Percentiles rank a stretch among this genome's conserved stretches.
Evolutionary conservation across 192 early-diverging fungal species (phyloP).

Genomic region (Mortierella hygrophila): DNA sequence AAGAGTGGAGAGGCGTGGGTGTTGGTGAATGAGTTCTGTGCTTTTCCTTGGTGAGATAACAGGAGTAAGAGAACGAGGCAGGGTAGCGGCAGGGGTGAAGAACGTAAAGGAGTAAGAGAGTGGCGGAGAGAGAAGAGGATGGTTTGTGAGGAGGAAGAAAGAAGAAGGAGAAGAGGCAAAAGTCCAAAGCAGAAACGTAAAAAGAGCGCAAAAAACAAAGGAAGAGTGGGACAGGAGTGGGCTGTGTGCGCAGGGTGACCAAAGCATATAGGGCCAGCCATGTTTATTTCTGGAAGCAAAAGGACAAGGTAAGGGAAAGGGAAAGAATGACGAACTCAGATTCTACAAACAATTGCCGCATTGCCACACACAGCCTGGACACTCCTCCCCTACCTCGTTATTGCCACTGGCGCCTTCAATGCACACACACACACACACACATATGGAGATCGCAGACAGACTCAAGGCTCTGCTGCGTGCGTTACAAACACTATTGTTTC

Average conservation of each 20-base stretch:
- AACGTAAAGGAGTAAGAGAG: not conserved
- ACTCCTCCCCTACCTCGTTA: not conserved
- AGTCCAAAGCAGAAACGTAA: not conserved
- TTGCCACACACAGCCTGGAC: not conserved
- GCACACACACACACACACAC: too few species aligned
- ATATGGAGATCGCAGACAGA: not conserved
- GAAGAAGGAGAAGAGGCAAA: conserved; percentile 5
- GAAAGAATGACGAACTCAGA: not conserved
- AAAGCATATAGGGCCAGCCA: not conserved
- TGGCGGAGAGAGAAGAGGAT: not conserved
- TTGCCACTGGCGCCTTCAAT: not conserved
- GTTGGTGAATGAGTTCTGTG: not conserved
- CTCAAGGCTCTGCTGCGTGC: not conserved
- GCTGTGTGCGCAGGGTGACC: conserved; percentile 2
- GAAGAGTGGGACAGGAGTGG: not conserved
- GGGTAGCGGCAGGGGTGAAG: not conserved
- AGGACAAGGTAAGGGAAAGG: too few species aligned
- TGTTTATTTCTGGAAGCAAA: not conserved
- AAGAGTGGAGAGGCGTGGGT: not conserved
- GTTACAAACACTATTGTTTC: not conserved
- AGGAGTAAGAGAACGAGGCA: not conserved
- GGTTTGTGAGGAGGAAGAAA: not conserved
- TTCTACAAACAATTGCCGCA: not conserved
- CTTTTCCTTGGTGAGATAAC: not conserved
- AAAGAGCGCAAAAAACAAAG: not conserved